phyloP scores from a whole-genome alignment of 2,329 filamentous ascomycete genomes.

The Cytospora piceae region DNA sequence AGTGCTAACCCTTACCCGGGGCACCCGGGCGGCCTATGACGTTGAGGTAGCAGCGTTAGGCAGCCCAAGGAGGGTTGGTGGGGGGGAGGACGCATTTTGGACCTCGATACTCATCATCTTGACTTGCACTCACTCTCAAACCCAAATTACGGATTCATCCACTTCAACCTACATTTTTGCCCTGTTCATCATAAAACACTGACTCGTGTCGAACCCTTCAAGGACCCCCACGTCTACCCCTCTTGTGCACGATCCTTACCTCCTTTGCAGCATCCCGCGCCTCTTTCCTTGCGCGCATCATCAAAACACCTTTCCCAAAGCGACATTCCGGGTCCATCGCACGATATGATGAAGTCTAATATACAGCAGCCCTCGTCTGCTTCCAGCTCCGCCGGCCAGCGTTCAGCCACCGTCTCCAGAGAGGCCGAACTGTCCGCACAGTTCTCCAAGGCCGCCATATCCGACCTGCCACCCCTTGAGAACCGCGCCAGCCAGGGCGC shows the following conservation, averaged over 20 bases:
- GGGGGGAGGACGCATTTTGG: not conserved
- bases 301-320: not conserved
- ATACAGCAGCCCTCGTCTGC: conserved; percentile 35
- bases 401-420: conserved; percentile 20
- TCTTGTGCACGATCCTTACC: conserved; percentile 7
- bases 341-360: conserved; percentile 41
- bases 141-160: not conserved
- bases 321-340: not conserved
- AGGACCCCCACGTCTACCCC: not conserved
- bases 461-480: conserved; percentile 36
- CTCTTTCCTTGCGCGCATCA: conserved; percentile 1
- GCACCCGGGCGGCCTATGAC: not conserved
- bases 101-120: not conserved
- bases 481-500: conserved; percentile 46
- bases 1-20: not conserved
- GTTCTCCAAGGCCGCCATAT: conserved; percentile 25
- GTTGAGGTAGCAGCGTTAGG: not conserved
- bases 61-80: not conserved
- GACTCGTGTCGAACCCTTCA: not conserved
- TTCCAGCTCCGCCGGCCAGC: conserved; percentile 3
- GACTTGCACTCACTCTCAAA: not conserved
- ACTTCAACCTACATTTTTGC: not conserved
- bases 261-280: not conserved
- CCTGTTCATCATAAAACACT: not conserved
- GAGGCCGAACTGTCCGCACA: conserved; percentile 29